Percentiles rank a stretch among this genome's conserved stretches.
These are phyloP conservation scores for Aspergillus egyptiacus DNA, from an alignment of 495 filamentous ascomycete species.

Conservation along the genomic window DNA sequence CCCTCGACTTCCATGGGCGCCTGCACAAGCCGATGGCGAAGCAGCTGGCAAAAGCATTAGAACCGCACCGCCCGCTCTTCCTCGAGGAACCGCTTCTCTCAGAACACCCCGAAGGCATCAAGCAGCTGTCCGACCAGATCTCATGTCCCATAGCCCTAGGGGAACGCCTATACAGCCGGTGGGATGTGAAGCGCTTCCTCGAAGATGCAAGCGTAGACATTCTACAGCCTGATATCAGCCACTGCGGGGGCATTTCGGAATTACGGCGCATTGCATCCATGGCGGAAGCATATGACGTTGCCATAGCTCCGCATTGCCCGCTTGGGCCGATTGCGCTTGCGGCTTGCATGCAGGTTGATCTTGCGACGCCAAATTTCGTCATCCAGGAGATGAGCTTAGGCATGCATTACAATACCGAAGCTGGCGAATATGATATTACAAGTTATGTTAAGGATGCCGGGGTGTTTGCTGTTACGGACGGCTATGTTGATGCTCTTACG, in stretches of 20 bases:
- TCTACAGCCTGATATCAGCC: constrained; percentile 70
- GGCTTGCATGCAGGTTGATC: constrained; percentile 63
- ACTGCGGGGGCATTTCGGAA: constrained; percentile 73
- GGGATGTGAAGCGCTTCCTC: constrained; percentile 71
- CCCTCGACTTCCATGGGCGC: constrained; percentile 72
- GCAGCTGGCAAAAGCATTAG: constrained; percentile 64
- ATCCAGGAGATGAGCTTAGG: constrained; percentile 80
- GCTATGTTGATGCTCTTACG: constrained; percentile 56
- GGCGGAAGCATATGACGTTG: constrained; percentile 74
- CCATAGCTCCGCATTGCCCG: constrained; percentile 72
- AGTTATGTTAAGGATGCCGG: constrained; percentile 59
- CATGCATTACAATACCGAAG: constrained; percentile 68
- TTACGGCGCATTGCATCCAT: constrained; percentile 64
- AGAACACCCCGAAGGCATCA: constrained; percentile 66
- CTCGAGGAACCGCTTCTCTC: constrained; percentile 72
- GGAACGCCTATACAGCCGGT: constrained; percentile 67
- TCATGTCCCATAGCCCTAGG: constrained; percentile 68
- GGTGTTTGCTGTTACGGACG: constrained; percentile 60
- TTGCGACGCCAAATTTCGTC: constrained; percentile 60
- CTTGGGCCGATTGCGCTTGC: constrained; percentile 71
- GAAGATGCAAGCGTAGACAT: constrained; percentile 65
- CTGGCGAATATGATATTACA: constrained; percentile 57
- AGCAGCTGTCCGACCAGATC: constrained; percentile 54
- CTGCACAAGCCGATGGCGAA: constrained; percentile 80
- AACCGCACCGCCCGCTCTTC: constrained; percentile 69